These are phyloP conservation scores for Hypoxylon sp. DNA, from an alignment of 2,329 filamentous ascomycete genomes.

Conservation along the genomic window DNA sequence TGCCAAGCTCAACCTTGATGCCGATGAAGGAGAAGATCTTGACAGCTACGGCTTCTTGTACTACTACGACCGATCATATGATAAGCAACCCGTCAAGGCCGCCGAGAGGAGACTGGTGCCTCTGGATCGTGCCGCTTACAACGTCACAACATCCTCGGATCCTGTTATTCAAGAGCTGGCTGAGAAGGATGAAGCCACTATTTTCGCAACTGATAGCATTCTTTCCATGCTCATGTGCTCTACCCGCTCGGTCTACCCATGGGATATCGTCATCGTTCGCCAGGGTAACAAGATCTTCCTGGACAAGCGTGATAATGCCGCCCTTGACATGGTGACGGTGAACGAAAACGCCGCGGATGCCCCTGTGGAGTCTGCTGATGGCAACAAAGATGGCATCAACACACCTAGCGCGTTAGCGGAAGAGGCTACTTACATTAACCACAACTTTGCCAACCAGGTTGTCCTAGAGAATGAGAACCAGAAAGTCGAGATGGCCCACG, in stretches of 20 bases:
- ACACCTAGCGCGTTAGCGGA: conserved; percentile 92
- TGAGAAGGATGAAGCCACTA: conserved; percentile 94
- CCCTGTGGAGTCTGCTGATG: conserved; percentile 89
- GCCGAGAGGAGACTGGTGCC: conserved; percentile 88
- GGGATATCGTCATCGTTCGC: conserved; percentile 95
- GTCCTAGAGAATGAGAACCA: conserved; percentile 83
- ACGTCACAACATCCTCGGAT: conserved; percentile 95
- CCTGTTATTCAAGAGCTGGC: conserved; percentile 97
- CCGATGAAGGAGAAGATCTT: conserved; percentile 93
- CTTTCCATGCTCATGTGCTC: conserved; percentile 99
- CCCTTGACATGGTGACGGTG: conserved; percentile 96
- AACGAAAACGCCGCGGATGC: conserved; percentile 99
- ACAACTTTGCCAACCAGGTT: conserved; percentile 98
- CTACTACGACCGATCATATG: conserved; percentile 96
- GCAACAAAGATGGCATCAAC: conserved; percentile 95
- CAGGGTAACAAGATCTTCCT: conserved; percentile 98
- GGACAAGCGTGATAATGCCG: conserved; percentile 96
- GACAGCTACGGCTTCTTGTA: conserved; percentile 97
- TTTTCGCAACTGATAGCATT: conserved; percentile 97
- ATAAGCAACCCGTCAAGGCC: conserved; percentile 92
- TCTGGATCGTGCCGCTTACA: conserved; percentile 95
- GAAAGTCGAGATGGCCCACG: conserved; percentile 86
- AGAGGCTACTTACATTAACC: conserved; percentile 99
- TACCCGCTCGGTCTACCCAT: conserved; percentile 95
- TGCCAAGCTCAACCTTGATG: conserved; percentile 94